These are phyloP conservation scores for Saccharum spontaneum DNA, from an alignment of 176 grass and related monocot genomes.

Conservation along the genomic window DNA sequence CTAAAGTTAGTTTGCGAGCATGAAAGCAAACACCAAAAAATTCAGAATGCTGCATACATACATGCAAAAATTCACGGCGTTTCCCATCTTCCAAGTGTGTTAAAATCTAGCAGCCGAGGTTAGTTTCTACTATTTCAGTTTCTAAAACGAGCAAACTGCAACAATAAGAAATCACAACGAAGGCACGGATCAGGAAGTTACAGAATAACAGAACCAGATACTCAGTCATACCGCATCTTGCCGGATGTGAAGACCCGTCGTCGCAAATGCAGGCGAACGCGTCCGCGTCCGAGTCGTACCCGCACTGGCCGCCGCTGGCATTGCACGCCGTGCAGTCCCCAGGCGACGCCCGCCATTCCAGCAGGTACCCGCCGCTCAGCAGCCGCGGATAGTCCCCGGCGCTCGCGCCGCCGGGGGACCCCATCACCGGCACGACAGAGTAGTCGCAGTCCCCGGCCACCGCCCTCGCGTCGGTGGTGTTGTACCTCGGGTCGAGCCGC, in stretches of 20 bases:
- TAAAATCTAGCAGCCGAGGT: background rate
- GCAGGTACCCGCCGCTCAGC: constrained; percentile 40
- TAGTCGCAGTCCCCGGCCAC: background rate
- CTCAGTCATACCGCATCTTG: constrained; percentile 33
- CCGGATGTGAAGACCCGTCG: constrained; percentile 22
- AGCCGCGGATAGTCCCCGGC: constrained; percentile 19
- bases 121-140: background rate
- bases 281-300: constrained; percentile 29
- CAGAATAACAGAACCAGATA: background rate
- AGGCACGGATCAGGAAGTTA: too few relatives aligned
- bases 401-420: background rate
- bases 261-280: constrained; percentile 53
- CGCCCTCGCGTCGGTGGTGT: background rate
- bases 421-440: constrained; percentile 42
- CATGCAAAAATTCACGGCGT: background rate
- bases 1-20: background rate
- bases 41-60: background rate
- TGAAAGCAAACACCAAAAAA: background rate
- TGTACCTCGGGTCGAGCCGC: constrained; percentile 13
- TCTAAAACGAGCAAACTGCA: background rate
- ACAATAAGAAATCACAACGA: background rate
- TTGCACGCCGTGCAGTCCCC: constrained; percentile 46
- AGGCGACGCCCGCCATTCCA: constrained; percentile 40
- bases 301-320: constrained; percentile 50
- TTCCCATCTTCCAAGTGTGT: background rate